Evolutionary conservation across 1,284 basidiomycete genomes (phyloP), one percentile per base, ranked within the genome.

Genomic region (Leccinum subfulvum): DNA sequence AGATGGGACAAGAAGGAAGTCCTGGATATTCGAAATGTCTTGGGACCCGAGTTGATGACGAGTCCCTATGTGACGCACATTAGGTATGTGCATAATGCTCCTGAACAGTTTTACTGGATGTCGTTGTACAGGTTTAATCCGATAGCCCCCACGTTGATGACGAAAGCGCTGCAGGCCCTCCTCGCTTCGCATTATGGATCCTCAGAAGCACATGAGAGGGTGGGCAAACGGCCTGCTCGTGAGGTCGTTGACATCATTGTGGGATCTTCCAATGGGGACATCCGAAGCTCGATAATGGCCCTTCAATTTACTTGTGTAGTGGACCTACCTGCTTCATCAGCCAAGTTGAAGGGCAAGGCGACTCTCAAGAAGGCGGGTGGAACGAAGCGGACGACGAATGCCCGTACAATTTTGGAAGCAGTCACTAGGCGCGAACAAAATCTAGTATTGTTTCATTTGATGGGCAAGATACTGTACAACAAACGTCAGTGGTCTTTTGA

Each of bases 381-480:
- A 26, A 61, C 30, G 21, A 68, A 57, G 41, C 44, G n/a, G n/a
- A 28, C 59, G 11, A 66, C 59, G 9, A 66, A 47, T 26, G 73
- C 71, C 11, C 71, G 75, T 4, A 73, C 77, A 1, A 71, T 88
- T 13, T 67, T 95, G 66, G 89, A 93, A 71, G 83, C 85, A 2
- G 82, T 95, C 1, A 91, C 92, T 16, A 79, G 89, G 59, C 81
- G 94, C 57, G 97, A 98, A 69, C 90, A 94, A 68, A 91, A 89
- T 61, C 79, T 99, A 9, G 88, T 86, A 3, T 79, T 99, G 47
- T 99, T 98, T 71, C 97, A 98, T 77, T 80, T 98, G 7, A 79
- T 99, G 41, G 97, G 97, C 6, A 97, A 93, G 77, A 84, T 98
- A 2, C 76, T 99, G 57, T 99, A 97, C 75, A 98, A 97, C 76